Percentiles rank a stretch among this genome's conserved stretches.
Conservation (phyloP, 805 yeast genomes). For the Metschnikowia kofuensis region DNA sequence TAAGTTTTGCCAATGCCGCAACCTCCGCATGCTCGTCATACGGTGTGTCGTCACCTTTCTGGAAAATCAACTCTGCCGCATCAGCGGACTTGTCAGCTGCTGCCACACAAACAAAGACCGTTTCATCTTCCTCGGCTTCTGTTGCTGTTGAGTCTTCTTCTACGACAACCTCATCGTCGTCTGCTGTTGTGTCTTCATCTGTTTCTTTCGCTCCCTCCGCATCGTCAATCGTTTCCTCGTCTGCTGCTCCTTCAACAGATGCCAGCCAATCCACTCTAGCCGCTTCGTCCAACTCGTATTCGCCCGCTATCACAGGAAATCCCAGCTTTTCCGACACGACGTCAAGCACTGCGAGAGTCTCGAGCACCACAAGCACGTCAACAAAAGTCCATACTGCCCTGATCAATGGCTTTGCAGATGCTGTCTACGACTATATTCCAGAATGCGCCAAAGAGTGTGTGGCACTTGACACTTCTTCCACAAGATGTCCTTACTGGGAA, state of each 20-base stretch:
- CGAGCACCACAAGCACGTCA: neutral
- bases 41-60: conserved; percentile 18
- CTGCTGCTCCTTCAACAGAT: conserved; percentile 3
- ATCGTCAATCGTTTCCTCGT: neutral
- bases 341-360: neutral
- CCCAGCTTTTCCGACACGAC: neutral
- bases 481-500: conserved; percentile 17
- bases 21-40: conserved; percentile 12
- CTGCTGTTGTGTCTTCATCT: too few species aligned
- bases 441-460: conserved; percentile 14
- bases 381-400: conserved; percentile 8
- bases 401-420: conserved; percentile 15
- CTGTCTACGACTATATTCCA: conserved; percentile 10
- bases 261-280: neutral
- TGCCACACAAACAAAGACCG: conserved; percentile 14
- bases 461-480: conserved; percentile 3
- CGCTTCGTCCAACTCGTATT: neutral
- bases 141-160: too few species aligned
- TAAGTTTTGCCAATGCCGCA: conserved; percentile 8
- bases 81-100: conserved; percentile 4
- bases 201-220: conserved; percentile 20
- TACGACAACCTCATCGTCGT: conserved; percentile 34
- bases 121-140: conserved; percentile 33
- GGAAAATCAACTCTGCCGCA: conserved; percentile 14
- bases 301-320: conserved; percentile 7